Evolutionary conservation across 805 yeast genomes (phyloP).

Genomic region (Yarrowia divulgata): DNA sequence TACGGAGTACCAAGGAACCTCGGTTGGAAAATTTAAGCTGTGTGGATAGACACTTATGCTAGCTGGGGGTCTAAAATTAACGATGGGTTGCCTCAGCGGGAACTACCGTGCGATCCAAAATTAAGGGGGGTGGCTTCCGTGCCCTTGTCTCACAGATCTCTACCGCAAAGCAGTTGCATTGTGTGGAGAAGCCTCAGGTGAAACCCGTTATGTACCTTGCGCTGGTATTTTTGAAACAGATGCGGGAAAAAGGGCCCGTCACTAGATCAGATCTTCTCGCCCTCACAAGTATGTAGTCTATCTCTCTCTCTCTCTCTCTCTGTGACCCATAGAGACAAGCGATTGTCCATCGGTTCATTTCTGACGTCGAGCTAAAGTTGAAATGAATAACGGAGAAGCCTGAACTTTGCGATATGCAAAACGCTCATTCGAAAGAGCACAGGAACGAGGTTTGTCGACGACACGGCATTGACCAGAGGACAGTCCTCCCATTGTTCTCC

Average conservation of each 20-base stretch:
- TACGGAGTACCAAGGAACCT: no score
- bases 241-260: neutral
- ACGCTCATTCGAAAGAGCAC: neutral
- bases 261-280: no score
- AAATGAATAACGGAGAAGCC: neutral
- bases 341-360: neutral
- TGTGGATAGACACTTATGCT: neutral
- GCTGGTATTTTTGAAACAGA: neutral
- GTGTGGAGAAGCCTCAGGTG: no score
- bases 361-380: neutral
- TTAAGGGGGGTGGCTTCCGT: no score
- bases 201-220: neutral
- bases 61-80: constrained; percentile 8
- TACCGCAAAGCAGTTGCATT: no score
- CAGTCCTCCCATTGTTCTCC: constrained; percentile 1
- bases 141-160: no score
- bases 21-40: constrained; percentile 4
- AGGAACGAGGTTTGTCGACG: neutral
- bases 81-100: neutral
- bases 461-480: neutral
- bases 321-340: neutral
- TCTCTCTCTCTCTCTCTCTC: neutral
- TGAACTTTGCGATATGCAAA: constrained; percentile 21
- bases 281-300: no score
- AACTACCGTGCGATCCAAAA: neutral